These are phyloP conservation scores for Rhodotorula mucilaginosa DNA, from an alignment of 1,284 basidiomycete species.

Conservation along the genomic window DNA sequence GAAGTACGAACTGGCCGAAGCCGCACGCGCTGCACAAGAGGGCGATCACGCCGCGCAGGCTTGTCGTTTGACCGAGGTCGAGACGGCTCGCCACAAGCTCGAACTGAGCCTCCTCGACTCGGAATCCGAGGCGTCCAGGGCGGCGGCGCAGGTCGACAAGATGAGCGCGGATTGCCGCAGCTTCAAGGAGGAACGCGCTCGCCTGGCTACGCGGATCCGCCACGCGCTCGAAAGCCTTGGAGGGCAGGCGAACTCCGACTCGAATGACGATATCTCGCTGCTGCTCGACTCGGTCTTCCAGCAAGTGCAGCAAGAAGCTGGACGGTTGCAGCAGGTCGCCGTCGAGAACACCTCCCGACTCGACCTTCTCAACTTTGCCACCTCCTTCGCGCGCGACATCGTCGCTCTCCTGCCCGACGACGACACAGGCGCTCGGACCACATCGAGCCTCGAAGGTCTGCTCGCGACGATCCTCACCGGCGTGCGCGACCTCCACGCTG, in stretches of 20 bases:
- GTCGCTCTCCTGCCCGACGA: background rate
- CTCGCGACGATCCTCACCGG: background rate
- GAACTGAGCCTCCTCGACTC: background rate
- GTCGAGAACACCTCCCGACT: background rate
- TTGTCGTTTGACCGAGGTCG: background rate
- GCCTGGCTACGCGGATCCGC: background rate
- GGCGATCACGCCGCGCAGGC: too few species aligned
- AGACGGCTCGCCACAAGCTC: background rate
- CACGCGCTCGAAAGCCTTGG: background rate
- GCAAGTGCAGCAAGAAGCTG: too few species aligned
- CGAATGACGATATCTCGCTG: background rate
- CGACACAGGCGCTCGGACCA: too few species aligned
- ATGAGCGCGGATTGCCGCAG: background rate
- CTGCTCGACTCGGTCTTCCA: background rate
- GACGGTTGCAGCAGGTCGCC: background rate
- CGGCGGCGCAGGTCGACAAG: too few species aligned
- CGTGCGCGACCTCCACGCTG: background rate
- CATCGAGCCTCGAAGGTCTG: background rate
- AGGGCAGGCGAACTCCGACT: background rate
- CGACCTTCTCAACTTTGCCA: background rate
- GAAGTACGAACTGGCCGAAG: too few species aligned
- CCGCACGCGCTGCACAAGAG: too few species aligned
- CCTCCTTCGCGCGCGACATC: background rate
- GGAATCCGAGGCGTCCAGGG: background rate
- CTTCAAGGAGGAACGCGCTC: background rate